Evolutionary conservation across 2,329 filamentous ascomycete species (phyloP).

Genomic region (Colletotrichum gigasporum): DNA sequence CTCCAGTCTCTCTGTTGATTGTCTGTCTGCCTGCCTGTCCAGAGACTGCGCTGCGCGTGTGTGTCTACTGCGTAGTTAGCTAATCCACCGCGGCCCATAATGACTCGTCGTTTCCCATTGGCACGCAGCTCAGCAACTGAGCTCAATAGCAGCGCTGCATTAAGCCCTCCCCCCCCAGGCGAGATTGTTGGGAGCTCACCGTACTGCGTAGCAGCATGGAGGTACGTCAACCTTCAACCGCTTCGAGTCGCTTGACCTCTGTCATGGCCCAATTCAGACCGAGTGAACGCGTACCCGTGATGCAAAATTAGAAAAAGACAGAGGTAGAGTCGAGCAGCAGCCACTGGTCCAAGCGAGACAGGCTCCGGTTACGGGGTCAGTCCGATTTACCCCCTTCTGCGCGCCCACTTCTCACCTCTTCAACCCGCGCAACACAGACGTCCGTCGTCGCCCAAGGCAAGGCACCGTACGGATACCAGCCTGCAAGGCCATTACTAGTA

Average conservation of each 20-base stretch:
- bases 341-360: neutral
- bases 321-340: neutral
- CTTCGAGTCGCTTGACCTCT: too few relatives aligned
- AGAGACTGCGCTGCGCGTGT: neutral
- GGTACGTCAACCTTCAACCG: neutral
- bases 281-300: neutral
- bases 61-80: neutral
- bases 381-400: neutral
- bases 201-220: neutral
- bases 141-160: neutral
- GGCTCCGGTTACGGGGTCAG: neutral
- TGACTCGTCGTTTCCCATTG: slow-evolving; percentile 23
- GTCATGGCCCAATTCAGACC: too few relatives aligned
- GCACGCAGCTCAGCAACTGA: neutral
- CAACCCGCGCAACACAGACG: neutral
- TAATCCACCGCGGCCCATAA: slow-evolving; percentile 14
- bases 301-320: slow-evolving; percentile 4
- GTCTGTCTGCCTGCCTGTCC: neutral
- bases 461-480: neutral
- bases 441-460: too few relatives aligned
- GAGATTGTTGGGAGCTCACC: neutral
- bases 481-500: slow-evolving; percentile 14
- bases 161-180: neutral
- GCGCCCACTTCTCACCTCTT: neutral
- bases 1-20: neutral